Base-by-base conservation (phyloP, 2,329 filamentous ascomycete species). In the Leptographium lundbergii region DNA sequence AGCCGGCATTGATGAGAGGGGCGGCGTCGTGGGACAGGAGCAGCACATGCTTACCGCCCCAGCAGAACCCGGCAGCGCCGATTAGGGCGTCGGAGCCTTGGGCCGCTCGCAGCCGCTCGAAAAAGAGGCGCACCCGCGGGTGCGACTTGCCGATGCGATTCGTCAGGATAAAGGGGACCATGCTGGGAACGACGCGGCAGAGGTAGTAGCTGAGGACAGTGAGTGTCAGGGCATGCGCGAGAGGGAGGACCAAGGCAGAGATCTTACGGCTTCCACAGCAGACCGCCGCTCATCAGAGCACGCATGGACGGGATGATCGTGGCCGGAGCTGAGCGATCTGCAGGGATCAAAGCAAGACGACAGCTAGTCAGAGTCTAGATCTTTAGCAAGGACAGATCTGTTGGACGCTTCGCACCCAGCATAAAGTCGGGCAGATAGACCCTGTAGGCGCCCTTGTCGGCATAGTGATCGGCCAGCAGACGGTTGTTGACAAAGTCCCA, bases 51-150 rank as follows among this genome's bases (percentile, higher is more conserved):
- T 79, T 78, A 27, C 80, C 83, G 27, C 82, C 82, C 82, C 82
- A 86, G 72, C 81, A 85, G 70, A 82, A 85, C 0, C 82, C 84
- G 0, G 79, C 79, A 0, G 74, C 77, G 25, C 76, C 81, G 53
- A 85, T 69, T 19, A 69, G 67, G 60, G 59, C 48, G 65, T 55
- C 47, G 6, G 62, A 60, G 13, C 68, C 68, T 47, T 69, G 66
- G 32, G 69, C 67, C 47, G 68, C 64, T 47, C 69, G 74, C 4
- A 77, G 62, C 5, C 67, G 63, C 57, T 70, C 65, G 48, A 77
- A 70, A 64, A 72, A 76, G 45, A 62, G 63, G 47, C 64, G 66
- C 24, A 76, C 72, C 39, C 66, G 61, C 1, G 73, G 71, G 32
- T 66, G 66, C 4, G 69, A 66, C 52, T 68, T 68, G n/a, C 65